Percentiles rank a stretch among this genome's conserved stretches.
Evolutionary conservation across 371 early-diverging fungal species (phyloP).

Genomic region (Mortierella sp.): DNA sequence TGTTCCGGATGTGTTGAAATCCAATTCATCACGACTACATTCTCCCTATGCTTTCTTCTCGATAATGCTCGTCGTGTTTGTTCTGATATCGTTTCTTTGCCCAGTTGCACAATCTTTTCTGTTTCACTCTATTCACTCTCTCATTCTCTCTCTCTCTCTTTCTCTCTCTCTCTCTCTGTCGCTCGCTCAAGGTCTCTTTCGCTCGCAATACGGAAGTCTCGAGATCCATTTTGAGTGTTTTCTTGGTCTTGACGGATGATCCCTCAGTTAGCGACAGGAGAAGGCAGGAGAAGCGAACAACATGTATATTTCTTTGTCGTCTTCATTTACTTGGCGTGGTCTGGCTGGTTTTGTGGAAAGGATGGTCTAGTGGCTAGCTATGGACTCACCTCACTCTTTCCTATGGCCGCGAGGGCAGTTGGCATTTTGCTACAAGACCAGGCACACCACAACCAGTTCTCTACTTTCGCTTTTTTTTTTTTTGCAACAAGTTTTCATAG

Average conservation of each 20-base stretch:
- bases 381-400: neutral
- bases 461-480: neutral
- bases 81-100: neutral
- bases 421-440: no score
- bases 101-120: neutral
- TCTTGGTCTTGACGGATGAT: neutral
- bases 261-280: neutral
- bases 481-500: neutral
- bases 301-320: neutral
- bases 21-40: neutral
- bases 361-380: neutral
- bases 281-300: neutral
- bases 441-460: no score
- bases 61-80: slow-evolving; percentile 1
- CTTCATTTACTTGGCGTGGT: neutral
- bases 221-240: neutral
- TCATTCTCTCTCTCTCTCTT: neutral
- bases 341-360: neutral
- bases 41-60: neutral
- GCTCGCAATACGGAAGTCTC: neutral
- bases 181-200: neutral
- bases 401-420: neutral
- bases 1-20: neutral
- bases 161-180: neutral
- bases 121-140: neutral